Base-by-base conservation (phyloP, 805 yeast genomes). In the Yamadazyma sp. region DNA sequence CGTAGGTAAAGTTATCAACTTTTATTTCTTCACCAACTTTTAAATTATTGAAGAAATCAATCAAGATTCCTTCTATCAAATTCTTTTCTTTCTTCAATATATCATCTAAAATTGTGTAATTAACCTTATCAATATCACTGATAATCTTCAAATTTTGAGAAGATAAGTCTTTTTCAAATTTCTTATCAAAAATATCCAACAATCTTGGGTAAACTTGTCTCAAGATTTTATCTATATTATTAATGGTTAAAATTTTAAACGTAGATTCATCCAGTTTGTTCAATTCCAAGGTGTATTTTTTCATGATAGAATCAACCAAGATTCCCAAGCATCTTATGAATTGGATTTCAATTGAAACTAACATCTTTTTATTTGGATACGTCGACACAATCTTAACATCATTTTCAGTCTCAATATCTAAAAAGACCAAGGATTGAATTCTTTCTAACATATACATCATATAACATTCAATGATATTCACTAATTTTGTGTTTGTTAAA, bases 301-400 rank as follows among this genome's bases (percentile, higher is more conserved):
- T 67, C 61, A 67, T 60, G 12, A 63, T 52, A 1, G 72, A 64
- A 32, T 67, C 72, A 27, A 65, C 50, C 8, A 65, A 45, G 8
- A 65, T 60, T 30, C 62, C 65, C 47, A 67, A 53, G 45, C 69
- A 59, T 44, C 73, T 48, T 66, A 67, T 62, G 39, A 67, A 67
- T 41, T 67, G 73, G 30, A 67, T 65, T 48, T 67, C 73, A 38
- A 67, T 52, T 37, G 69, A 60, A 1, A 67, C 66, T 33, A 67
- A 47, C 24, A 55, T 53, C 30, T 70, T 45, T 36, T 65, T 65
- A 39, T 65, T 62, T 7, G 73, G 72, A 35, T 62, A 58, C 2
- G 64, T 43, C 2, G 62, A 39, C 2, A 61, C 58, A 11, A 67
- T 60, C 21, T 67, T 50, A 8, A 60, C 53, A 7, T 42, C 32